A percentile compares a stretch with the other conserved stretches of the same genome.
These are phyloP conservation scores for Sphaceloma murrayae DNA, from an alignment of 2,329 filamentous ascomycete genomes.

Conservation along the genomic window DNA sequence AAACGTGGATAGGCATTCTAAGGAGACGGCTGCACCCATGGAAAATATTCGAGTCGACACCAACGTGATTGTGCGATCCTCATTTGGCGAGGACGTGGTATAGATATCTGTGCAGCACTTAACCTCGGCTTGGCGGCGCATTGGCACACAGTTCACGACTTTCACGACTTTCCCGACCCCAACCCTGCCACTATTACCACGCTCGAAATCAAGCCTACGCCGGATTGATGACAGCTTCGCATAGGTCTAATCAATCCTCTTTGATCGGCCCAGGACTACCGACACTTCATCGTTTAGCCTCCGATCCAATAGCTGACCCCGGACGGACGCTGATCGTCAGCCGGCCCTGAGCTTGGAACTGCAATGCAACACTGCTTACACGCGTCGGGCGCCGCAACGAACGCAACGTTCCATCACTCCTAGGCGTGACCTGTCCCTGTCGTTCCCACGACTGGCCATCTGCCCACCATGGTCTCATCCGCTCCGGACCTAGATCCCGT, in stretches of 20 bases:
- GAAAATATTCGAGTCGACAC: not conserved
- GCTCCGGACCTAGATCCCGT: constrained; percentile 37
- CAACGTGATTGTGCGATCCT: not conserved
- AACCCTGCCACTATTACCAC: too few relatives aligned
- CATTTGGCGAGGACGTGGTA: not conserved
- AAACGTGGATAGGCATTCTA: too few relatives aligned
- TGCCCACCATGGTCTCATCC: constrained; percentile 13
- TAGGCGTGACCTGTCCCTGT: not conserved
- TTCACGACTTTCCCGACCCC: too few relatives aligned
- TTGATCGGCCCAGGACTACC: too few relatives aligned
- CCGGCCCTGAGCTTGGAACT: constrained; percentile 8
- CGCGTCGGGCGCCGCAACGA: constrained; percentile 1
- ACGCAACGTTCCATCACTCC: constrained; percentile 13
- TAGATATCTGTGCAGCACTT: too few relatives aligned
- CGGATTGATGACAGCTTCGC: too few relatives aligned
- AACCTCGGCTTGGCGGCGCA: not conserved
- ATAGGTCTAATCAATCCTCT: too few relatives aligned
- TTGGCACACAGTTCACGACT: too few relatives aligned
- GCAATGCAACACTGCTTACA: constrained; percentile 15
- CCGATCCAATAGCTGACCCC: too few relatives aligned
- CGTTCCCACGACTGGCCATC: not conserved
- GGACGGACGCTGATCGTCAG: constrained; percentile 2
- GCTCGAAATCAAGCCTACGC: too few relatives aligned
- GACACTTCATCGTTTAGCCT: too few relatives aligned
- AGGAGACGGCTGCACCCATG: too few relatives aligned